phyloP scores from a whole-genome alignment of 2,329 filamentous ascomycete species.

The Cercospora sojina region DNA sequence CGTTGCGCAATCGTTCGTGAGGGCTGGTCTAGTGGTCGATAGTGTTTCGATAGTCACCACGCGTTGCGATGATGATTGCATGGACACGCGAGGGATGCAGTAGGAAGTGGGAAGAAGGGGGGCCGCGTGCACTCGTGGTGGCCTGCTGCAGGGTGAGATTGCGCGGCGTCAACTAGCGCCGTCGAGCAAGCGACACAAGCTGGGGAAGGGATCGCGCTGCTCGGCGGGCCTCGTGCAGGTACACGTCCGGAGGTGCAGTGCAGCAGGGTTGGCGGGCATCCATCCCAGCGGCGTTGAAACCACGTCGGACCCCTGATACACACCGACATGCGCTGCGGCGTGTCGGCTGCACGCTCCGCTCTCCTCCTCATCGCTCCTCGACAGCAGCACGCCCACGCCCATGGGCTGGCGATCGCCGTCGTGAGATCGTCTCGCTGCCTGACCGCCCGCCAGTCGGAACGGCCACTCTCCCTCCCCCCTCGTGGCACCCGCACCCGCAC shows the following conservation, averaged over 20 bases:
- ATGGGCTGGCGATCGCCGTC: conserved; percentile 2
- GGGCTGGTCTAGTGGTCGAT: neutral
- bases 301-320: neutral
- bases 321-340: neutral
- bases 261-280: neutral
- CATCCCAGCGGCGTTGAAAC: neutral
- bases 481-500: neutral
- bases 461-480: neutral
- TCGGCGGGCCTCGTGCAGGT: neutral
- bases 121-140: neutral
- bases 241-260: neutral
- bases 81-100: neutral
- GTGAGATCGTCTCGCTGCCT: conserved; percentile 11
- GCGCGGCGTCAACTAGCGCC: neutral
- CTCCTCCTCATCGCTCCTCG: neutral
- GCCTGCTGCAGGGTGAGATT: neutral
- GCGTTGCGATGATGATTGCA: neutral
- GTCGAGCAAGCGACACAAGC: neutral
- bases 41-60: neutral
- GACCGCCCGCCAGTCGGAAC: conserved; percentile 9
- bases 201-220: neutral
- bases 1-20: conserved; percentile 1
- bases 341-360: neutral
- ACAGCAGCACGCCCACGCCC: neutral
- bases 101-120: neutral